Percentiles rank a stretch among this genome's conserved stretches.
Evolutionary conservation across 345 rosid genomes (phyloP).

Genomic region (Durio zibethinus): DNA sequence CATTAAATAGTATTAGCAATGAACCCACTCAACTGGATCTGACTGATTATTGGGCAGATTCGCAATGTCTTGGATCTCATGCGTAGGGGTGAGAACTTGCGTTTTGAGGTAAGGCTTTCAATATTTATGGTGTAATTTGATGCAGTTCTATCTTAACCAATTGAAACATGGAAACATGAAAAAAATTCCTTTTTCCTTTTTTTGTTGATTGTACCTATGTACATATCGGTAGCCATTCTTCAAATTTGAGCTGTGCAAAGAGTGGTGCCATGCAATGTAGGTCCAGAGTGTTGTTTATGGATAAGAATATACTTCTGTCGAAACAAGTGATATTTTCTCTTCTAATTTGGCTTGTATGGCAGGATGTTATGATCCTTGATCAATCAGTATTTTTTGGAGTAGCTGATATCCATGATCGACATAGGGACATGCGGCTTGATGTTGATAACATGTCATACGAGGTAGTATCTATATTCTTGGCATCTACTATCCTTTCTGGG

Average conservation of each 20-base stretch:
- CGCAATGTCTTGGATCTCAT: conserved; percentile 76
- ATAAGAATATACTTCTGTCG: not conserved
- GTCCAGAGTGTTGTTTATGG: not conserved
- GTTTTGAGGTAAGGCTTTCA: conserved; percentile 55
- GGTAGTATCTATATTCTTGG: conserved; percentile 35
- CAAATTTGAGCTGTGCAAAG: not conserved
- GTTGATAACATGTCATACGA: conserved; percentile 98
- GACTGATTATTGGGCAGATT: conserved; percentile 43
- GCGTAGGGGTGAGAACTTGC: conserved; percentile 80
- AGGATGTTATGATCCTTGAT: conserved; percentile 86
- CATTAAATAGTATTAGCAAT: not conserved
- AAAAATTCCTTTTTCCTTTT: not conserved
- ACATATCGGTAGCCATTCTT: not conserved
- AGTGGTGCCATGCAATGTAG: not conserved
- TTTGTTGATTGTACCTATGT: not conserved
- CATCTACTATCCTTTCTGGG: not conserved
- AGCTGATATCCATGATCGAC: conserved; percentile 69
- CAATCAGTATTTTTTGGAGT: conserved; percentile 60
- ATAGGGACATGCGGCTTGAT: conserved; percentile 94
- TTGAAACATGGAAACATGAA: not conserved
- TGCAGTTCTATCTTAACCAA: not conserved
- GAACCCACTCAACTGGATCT: conserved; percentile 12
- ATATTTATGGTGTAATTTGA: not conserved
- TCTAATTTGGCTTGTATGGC: conserved; percentile 19
- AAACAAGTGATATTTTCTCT: conserved; percentile 3